Conservation (phyloP, 768 basidiomycete species). For the Suillus bovinus region DNA sequence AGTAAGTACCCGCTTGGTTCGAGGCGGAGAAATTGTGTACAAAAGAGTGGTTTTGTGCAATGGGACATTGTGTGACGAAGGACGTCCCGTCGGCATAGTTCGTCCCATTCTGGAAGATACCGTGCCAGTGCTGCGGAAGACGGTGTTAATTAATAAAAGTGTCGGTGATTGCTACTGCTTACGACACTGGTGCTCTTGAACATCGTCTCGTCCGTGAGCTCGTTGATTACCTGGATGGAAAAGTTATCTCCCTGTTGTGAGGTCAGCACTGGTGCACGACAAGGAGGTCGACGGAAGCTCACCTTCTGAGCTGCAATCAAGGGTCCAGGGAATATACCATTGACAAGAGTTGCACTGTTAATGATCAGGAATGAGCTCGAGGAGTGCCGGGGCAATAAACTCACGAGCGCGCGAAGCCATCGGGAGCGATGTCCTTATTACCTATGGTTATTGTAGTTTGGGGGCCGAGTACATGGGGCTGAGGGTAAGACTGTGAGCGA, state of each 20-base stretch:
- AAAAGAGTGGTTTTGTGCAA: conserved; percentile 20
- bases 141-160: neutral
- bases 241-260: conserved; percentile 37
- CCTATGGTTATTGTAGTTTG: conserved; percentile 34
- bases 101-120: conserved; percentile 43
- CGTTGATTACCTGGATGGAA: conserved; percentile 45
- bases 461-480: conserved; percentile 17
- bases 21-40: conserved; percentile 22
- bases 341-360: conserved; percentile 41
- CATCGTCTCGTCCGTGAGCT: conserved; percentile 47
- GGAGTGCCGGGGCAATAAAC: conserved; percentile 14
- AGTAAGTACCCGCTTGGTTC: conserved; percentile 28
- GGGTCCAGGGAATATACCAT: conserved; percentile 46
- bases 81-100: conserved; percentile 48
- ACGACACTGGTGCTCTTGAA: conserved; percentile 51
- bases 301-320: conserved; percentile 42
- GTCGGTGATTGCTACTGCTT: conserved; percentile 16
- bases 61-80: conserved; percentile 36
- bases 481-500: conserved; percentile 12
- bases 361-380: neutral
- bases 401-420: conserved; percentile 44
- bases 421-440: conserved; percentile 45
- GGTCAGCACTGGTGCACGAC: conserved; percentile 4
- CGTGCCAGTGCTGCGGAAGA: conserved; percentile 57
- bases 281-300: neutral